These are phyloP conservation scores for Boletellus deceptivus DNA, from an alignment of 1,284 basidiomycete species.

Conservation along the genomic window DNA sequence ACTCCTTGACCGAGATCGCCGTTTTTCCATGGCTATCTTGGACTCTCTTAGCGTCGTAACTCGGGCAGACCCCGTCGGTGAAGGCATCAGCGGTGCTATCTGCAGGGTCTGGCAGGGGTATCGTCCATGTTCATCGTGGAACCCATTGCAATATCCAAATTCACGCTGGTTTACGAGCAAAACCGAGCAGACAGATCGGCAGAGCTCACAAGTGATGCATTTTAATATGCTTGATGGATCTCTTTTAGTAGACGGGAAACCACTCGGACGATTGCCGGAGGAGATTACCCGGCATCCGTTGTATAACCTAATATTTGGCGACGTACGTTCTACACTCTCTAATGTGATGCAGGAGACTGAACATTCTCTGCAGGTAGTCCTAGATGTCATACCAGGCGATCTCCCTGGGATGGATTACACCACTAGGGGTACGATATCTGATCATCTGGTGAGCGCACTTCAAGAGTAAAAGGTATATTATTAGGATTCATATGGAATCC, in stretches of 20 bases:
- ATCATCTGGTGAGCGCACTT: slow-evolving; percentile 19
- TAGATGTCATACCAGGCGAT: slow-evolving; percentile 37
- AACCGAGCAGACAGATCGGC: slow-evolving; percentile 12
- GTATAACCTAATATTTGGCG: too few relatives aligned
- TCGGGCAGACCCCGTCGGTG: not conserved
- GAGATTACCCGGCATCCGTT: too few relatives aligned
- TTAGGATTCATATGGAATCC: not conserved
- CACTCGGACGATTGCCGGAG: slow-evolving; percentile 38
- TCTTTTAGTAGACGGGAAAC: slow-evolving; percentile 42
- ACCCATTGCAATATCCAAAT: slow-evolving; percentile 20
- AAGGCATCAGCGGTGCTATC: slow-evolving; percentile 38
- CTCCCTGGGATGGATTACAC: slow-evolving; percentile 39
- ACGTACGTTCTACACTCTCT: too few relatives aligned
- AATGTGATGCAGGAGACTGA: too few relatives aligned
- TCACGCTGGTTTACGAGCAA: slow-evolving; percentile 38
- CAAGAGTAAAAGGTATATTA: too few relatives aligned
- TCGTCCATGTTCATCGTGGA: slow-evolving; percentile 34
- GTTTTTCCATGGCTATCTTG: slow-evolving; percentile 32
- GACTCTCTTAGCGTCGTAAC: slow-evolving; percentile 15
- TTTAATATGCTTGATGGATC: slow-evolving; percentile 42
- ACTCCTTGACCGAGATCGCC: slow-evolving; percentile 29
- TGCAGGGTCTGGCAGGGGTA: slow-evolving; percentile 38
- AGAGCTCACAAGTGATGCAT: slow-evolving; percentile 30
- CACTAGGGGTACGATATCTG: not conserved
- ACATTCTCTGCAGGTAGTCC: slow-evolving; percentile 28